Base-by-base conservation (phyloP, 768 basidiomycete genomes). In the Lyophyllum semitale region DNA sequence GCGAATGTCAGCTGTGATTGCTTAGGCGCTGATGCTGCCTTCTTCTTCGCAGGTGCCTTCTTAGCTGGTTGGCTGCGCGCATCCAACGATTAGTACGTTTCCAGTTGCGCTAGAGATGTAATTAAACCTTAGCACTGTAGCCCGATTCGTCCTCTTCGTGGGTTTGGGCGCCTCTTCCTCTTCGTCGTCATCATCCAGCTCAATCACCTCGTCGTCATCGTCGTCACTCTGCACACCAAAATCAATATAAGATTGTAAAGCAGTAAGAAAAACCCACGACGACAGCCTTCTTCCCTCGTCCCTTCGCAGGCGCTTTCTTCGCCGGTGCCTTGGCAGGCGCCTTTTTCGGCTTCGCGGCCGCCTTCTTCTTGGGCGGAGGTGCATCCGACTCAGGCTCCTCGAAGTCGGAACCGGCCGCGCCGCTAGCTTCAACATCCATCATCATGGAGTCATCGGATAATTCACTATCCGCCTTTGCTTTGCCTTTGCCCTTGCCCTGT, bases 381-480 rank as follows among this genome's bases (percentile, higher is more conserved):
- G 72, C 79, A 32, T 84, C 82, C 2, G 73, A 77, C 25, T 84
- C 77, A 29, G 69, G 67, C 43, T 80, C 78, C 18, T 81, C 79
- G 20, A 80, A 79, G 57, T 83, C 86, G 29, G 81, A 87, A 17
- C 75, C 79, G 8, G 69, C 78, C 9, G 62, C 72, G 42, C 65
- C 62, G 25, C 62, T 62, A 8, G 64, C 68, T 57, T 89, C 88
- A 43, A 91, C 68, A 45, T 93, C 88, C 82, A 89, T 86, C 73
- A 79, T 73, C 88, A 91, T 91, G 3, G 88, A 91, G 65, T 92
- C 91, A 30, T 86, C 88, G 2, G 81, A 87, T 2, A 79, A 79
- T 22, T 78, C 78, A 1, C 63, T 77, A 29, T 71, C 72, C 8
- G 63, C 72, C n/a, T 66, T 72, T 8, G 72, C 78, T 63, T 78